These are phyloP conservation scores for Ligustrum vulgare DNA, from an alignment of 257 asterid species.

Conservation along the genomic window DNA sequence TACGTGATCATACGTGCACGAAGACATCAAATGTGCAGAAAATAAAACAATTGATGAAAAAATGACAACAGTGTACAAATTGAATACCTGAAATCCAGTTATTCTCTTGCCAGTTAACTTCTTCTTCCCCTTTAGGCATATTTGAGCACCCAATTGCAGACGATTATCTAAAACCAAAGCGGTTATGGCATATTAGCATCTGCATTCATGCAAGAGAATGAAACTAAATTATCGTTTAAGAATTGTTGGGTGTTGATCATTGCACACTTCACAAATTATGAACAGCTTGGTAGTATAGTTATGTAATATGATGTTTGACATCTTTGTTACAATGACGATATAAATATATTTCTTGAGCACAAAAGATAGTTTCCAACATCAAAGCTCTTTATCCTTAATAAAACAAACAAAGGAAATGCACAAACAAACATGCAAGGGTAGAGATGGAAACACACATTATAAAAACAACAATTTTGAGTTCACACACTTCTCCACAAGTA, in stretches of 20 bases:
- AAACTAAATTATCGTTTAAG: neutral
- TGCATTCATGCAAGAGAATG: neutral
- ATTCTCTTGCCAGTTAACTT: conserved; percentile 68
- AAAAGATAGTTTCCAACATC: neutral
- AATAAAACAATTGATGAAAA: neutral
- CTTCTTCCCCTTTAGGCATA: conserved; percentile 70
- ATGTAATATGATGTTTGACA: neutral
- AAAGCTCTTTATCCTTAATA: neutral
- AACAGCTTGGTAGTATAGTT: neutral
- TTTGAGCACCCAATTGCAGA: conserved; percentile 64
- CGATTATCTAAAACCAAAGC: conserved; percentile 50
- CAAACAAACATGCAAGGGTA: neutral
- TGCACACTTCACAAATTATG: neutral
- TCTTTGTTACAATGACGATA: neutral
- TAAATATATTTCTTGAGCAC: neutral
- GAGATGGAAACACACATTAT: neutral
- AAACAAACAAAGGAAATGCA: neutral
- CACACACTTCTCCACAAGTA: neutral
- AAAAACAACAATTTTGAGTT: neutral
- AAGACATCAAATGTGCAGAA: neutral
- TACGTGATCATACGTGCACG: neutral
- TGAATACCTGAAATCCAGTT: conserved; percentile 82
- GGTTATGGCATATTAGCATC: neutral
- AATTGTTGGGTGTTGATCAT: neutral
- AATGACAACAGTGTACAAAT: neutral